Evolutionary conservation across 805 yeast genomes (phyloP).

Genomic region (Candida ascalaphidarum): DNA sequence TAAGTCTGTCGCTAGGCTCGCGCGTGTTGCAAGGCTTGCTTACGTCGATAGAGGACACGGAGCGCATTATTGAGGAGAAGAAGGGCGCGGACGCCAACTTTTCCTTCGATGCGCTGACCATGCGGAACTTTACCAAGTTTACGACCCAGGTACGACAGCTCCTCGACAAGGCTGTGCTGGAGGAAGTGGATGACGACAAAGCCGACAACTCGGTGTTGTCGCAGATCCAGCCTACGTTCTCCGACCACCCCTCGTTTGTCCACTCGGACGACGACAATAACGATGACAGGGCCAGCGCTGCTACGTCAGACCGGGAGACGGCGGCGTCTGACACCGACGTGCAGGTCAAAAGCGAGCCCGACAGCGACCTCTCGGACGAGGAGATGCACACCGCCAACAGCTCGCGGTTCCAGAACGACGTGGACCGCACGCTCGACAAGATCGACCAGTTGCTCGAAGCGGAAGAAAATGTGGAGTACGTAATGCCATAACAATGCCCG

Average conservation of each 20-base stretch:
- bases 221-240: too few species aligned
- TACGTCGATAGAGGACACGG: constrained; percentile 26
- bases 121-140: constrained; percentile 23
- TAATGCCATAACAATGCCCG: too few species aligned
- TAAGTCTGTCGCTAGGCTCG: constrained; percentile 19
- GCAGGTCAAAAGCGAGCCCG: constrained; percentile 1
- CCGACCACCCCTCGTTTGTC: too few species aligned
- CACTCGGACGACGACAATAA: constrained; percentile 1
- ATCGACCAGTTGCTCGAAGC: constrained; percentile 29
- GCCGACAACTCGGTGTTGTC: too few species aligned
- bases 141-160: constrained; percentile 14
- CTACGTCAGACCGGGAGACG: neutral
- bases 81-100: constrained; percentile 17
- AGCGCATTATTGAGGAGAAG: constrained; percentile 12
- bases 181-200: constrained; percentile 6
- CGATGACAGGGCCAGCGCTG: neutral
- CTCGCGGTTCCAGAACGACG: constrained; percentile 1
- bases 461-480: constrained; percentile 31
- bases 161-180: constrained; percentile 14
- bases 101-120: constrained; percentile 20
- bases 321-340: neutral
- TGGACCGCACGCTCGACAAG: constrained; percentile 13
- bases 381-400: constrained; percentile 1
- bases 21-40: constrained; percentile 21
- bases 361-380: constrained; percentile 1